Evolutionary conservation across 2,329 filamentous ascomycete genomes (phyloP), one percentile per base, ranked within the genome.

Genomic region (Epichloe sp.): DNA sequence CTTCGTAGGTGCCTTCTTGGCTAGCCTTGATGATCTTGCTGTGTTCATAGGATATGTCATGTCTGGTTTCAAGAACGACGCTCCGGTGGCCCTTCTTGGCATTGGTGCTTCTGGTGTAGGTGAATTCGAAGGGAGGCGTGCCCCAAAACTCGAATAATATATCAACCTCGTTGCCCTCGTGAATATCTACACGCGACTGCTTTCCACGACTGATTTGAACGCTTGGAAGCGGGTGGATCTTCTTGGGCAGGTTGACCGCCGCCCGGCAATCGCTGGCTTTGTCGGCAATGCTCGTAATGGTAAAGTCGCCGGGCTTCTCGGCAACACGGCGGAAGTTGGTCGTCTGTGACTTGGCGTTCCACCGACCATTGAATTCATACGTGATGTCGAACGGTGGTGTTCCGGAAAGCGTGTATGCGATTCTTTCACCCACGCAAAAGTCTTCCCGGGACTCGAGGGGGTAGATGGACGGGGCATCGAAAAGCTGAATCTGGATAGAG

Each of bases 1-100:
- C 91, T 71, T 98, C 93, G 64, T 98, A 98, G 58, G 89, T 95
- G 47, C 93, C 93, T 74, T 97, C 93, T 63, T 95, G 87, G 59
- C 85, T 89, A 26, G 90, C 89, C 60, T 83, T 83, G 59, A 97
- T 79, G 26, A 81, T 80, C 76, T 95, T 90, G 61, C 73, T 83
- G 65, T 88, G 79, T 61, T 94, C 88, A 55, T 90, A 80, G 47
- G 86, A 91, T 17, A 86, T 76, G 59, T 96, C 90, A 58, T 93
- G 89, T 59, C 87, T 81, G 57, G 94, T 96, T 71, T 98, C 94
- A 17, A 98, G 75, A 36, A 98, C 79, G 60, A 83, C 77, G 38
- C 84, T 81, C 62, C 82, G 86, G 66, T 88, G 86, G 1, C 85
- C 85, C 70, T 83, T 88, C 53, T 78, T 85, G 50, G 82, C 83